phyloP scores from a whole-genome alignment of 2,329 filamentous ascomycete species.

The Geosmithia morbida region DNA sequence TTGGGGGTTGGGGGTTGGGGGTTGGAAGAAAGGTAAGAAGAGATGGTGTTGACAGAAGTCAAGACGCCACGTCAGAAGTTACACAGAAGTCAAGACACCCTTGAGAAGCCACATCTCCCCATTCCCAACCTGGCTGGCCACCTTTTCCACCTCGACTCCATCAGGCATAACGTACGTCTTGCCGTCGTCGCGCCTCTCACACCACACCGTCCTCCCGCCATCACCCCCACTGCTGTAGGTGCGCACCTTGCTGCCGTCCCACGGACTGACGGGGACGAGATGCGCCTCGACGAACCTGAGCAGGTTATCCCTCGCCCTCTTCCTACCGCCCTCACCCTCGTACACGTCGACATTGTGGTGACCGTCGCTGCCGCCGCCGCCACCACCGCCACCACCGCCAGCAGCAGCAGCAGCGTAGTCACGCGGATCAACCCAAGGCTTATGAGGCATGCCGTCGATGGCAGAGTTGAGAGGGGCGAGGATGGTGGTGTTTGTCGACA shows the following conservation, averaged over 20 bases:
- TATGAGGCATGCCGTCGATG: conserved; percentile 62
- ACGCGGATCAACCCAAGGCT: conserved; percentile 69
- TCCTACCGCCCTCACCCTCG: conserved; percentile 57
- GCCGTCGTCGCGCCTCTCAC: conserved; percentile 53
- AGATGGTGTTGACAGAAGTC: neutral
- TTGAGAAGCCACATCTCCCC: conserved; percentile 76
- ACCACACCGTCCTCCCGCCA: conserved; percentile 52
- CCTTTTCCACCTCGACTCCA: conserved; percentile 58
- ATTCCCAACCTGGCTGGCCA: conserved; percentile 68
- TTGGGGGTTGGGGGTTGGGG: too few relatives aligned
- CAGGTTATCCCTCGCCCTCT: conserved; percentile 65
- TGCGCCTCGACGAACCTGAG: conserved; percentile 75
- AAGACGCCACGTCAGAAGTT: neutral
- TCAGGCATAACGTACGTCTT: conserved; percentile 66
- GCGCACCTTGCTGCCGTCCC: conserved; percentile 52
- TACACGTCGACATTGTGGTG: conserved; percentile 40
- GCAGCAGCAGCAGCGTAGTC: conserved; percentile 57
- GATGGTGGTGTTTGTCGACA: conserved; percentile 59
- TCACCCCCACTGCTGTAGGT: conserved; percentile 32
- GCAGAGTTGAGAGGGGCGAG: conserved; percentile 78
- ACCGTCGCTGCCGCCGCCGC: too few relatives aligned
- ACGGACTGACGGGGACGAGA: conserved; percentile 61
- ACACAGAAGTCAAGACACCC: conserved; percentile 29
- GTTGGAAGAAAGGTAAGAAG: too few relatives aligned
- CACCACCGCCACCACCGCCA: too few relatives aligned